phyloP scores from a whole-genome alignment of 2,329 filamentous ascomycete species.

The Aspergillus sp. region DNA sequence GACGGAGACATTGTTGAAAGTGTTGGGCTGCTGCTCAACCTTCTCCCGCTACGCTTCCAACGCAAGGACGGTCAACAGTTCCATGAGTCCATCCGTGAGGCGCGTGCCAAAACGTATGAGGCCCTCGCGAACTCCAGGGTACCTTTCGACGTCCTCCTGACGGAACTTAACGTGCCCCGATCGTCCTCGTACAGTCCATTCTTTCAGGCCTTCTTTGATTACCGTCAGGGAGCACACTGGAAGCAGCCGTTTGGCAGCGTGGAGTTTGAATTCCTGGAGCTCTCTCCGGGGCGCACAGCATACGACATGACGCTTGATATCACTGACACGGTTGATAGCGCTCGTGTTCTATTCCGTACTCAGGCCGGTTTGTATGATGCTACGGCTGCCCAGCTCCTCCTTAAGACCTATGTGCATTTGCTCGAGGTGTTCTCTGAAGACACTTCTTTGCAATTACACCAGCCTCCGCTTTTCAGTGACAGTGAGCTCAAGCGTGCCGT shows the following conservation, averaged over 20 bases:
- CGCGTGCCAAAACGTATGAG: slow-evolving; percentile 19
- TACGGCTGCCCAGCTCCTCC: slow-evolving; percentile 18
- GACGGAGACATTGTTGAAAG: slow-evolving; percentile 28
- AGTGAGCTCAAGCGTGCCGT: slow-evolving; percentile 14
- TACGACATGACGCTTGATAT: slow-evolving; percentile 38
- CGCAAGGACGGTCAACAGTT: slow-evolving; percentile 20
- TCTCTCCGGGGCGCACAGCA: slow-evolving; percentile 15
- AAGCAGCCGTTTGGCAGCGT: slow-evolving; percentile 19
- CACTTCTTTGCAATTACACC: slow-evolving; percentile 12
- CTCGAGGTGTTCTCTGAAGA: slow-evolving; percentile 11
- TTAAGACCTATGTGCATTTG: slow-evolving; percentile 17
- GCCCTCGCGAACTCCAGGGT: slow-evolving; percentile 41
- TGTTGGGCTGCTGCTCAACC: slow-evolving; percentile 47
- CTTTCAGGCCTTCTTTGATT: slow-evolving; percentile 49
- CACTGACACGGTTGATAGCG: slow-evolving; percentile 23
- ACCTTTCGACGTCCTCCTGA: slow-evolving; percentile 48
- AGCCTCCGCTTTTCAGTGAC: slow-evolving; percentile 11
- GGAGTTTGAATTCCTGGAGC: slow-evolving; percentile 7
- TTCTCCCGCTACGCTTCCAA: slow-evolving; percentile 43
- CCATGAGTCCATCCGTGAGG: slow-evolving; percentile 22
- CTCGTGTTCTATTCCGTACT: slow-evolving; percentile 12
- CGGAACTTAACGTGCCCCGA: slow-evolving; percentile 38
- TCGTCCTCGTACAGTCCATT: slow-evolving; percentile 40
- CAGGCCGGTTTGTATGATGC: slow-evolving; percentile 30
- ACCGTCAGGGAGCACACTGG: slow-evolving; percentile 32